Base-by-base conservation (phyloP, 306 rosid species). In the Cajanus cajan region DNA sequence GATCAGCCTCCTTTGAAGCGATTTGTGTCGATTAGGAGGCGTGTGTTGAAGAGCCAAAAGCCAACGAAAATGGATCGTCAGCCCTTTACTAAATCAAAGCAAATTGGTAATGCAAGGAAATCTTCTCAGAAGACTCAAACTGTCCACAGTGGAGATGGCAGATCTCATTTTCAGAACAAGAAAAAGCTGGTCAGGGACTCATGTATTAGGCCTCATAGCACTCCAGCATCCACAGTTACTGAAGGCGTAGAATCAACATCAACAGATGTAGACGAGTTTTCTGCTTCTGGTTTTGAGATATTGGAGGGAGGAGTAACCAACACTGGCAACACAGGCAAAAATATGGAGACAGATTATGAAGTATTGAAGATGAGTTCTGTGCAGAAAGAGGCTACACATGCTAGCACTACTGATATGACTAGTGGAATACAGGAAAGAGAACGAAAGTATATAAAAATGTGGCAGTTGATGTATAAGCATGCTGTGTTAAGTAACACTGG, bases 381-480 rank as follows among this genome's bases (percentile, higher is more conserved):
- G 12, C 44, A 52, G 24, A 36, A 47, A 68, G 88, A 85, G n/a
- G 63, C 69, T 8, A 63, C 77, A 68, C 61, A 77, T 41, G 79
- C 77, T 68, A 57, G 47, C 47, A 19, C 65, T 62, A 25, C 66
- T 59, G 78, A 68, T 76, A 77, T 25, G 21, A 68, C 81, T 58
- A 16, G 45, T 11, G 63, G 33, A 69, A 73, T 55, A 73, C 84
- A 84, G 66, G 80, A 77, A 63, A 89, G 81, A 58, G 90, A 88
- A 88, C 84, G 74, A 28, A 91, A 88, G 69, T 88, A 87, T 58
- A 31, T 88, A 28, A 88, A 58, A 65, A 90, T 86, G 96, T 93
- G 98, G 99, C 89, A 79, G 57, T 84, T 91, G 88, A 86, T 95
- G 82, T 93, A 87, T 83, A 95, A 93, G 81, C 90, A 93, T 77